These are phyloP conservation scores for Podila verticillata DNA, from an alignment of 192 early-diverging fungal species.

Conservation along the genomic window DNA sequence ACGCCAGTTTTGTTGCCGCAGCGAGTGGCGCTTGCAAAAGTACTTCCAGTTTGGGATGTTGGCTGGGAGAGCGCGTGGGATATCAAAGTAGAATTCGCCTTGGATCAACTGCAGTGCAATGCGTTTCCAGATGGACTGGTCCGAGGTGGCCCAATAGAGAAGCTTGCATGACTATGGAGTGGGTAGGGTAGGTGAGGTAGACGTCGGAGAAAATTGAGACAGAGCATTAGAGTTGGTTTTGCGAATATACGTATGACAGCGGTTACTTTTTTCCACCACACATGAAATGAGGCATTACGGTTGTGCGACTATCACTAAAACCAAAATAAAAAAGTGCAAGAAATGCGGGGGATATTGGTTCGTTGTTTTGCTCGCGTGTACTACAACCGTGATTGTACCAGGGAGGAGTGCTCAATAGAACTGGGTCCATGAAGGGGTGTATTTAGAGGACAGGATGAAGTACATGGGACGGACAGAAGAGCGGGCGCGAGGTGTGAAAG, in stretches of 20 bases:
- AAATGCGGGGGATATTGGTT: background rate
- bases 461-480: too few relatives aligned
- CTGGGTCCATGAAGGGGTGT: too few relatives aligned
- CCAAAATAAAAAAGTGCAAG: background rate
- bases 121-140: slow-evolving; percentile 43
- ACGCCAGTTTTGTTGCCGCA: slow-evolving; percentile 43
- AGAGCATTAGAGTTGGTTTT: background rate
- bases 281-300: background rate
- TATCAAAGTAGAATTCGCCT: slow-evolving; percentile 49
- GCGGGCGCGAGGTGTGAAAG: too few relatives aligned
- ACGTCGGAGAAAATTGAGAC: background rate
- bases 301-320: background rate
- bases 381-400: background rate
- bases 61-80: slow-evolving; percentile 28
- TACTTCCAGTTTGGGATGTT: slow-evolving; percentile 47
- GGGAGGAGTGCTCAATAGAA: slow-evolving; percentile 1
- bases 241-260: background rate
- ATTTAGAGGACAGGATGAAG: too few relatives aligned
- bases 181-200: background rate
- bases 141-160: slow-evolving; percentile 40
- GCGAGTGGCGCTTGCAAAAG: slow-evolving; percentile 42
- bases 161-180: slow-evolving; percentile 22
- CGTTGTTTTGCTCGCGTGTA: background rate
- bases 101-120: slow-evolving; percentile 43
- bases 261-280: background rate